These are phyloP conservation scores for Syzygium grande DNA, from an alignment of 345 rosid species.

Conservation along the genomic window DNA sequence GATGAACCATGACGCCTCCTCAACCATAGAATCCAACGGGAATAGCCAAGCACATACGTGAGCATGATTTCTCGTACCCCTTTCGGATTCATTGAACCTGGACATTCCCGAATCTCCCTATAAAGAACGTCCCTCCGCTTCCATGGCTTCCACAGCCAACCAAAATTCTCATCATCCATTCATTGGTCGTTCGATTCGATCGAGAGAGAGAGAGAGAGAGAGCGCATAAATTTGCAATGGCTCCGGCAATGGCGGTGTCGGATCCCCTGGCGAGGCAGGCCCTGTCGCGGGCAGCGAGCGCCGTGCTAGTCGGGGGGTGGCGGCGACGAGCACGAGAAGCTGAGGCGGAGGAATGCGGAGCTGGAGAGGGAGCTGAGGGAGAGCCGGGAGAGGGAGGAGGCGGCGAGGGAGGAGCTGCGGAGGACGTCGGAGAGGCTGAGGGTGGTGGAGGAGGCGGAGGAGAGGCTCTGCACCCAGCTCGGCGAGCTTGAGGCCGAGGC, in stretches of 20 bases:
- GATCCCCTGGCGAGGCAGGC: background rate
- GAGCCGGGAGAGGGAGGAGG: slow-evolving; percentile 43
- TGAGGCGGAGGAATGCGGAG: slow-evolving; percentile 49
- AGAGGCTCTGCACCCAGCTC: slow-evolving; percentile 71
- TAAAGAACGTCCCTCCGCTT: background rate
- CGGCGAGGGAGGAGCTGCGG: slow-evolving; percentile 44
- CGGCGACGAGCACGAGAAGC: slow-evolving; percentile 4
- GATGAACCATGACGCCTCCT: background rate
- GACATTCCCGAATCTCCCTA: slow-evolving; percentile 21
- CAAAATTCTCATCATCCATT: background rate
- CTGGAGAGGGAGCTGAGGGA: slow-evolving; percentile 41
- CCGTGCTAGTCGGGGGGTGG: background rate
- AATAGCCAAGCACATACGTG: background rate
- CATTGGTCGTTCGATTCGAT: background rate
- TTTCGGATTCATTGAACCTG: slow-evolving; percentile 57
- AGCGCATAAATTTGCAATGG: background rate
- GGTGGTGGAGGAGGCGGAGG: slow-evolving; percentile 82
- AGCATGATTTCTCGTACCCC: background rate
- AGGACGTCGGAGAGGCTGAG: slow-evolving; percentile 40
- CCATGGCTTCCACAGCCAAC: background rate
- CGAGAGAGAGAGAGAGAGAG: background rate
- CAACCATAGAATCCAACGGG: background rate
- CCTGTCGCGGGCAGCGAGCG: background rate
- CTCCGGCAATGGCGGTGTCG: slow-evolving; percentile 2
- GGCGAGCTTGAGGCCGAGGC: slow-evolving; percentile 90